Evolutionary conservation across 371 early-diverging fungal species (phyloP), one percentile per base, ranked within the genome.

Genomic region (Quaeritorhiza haematococci): DNA sequence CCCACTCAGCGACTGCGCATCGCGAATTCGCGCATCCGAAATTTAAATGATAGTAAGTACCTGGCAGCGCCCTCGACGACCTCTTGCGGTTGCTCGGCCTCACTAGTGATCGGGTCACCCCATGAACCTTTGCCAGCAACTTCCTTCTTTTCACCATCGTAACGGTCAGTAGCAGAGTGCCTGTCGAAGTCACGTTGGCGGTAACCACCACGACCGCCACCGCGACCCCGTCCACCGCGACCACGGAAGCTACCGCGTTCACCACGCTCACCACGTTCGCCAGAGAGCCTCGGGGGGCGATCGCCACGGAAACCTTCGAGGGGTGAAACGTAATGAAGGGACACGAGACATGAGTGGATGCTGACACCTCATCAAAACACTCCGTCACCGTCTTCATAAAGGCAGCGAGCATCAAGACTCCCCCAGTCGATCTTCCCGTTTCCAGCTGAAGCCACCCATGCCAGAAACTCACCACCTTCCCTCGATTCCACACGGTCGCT

Each of bases 61-160:
- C 46, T 7, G 44, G 28, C 33, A 27, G 5, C 29, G 46, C 19
- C 56, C 23, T 10, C 54, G 33, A 8, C 29, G 49, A 41, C 15
- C 32, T 44, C 59, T 10, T 15, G 35, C 4, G 42, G 27, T 3
- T 26, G 19, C 32, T 46, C 30, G 27, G 23, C 49, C 44, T 41
- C 32, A 32, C 43, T 26, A 30, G 58, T 61, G 59, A 72, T 69
- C 56, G 78, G 67, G 59, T 87, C 78, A 59, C 92, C 92, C 89
- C 90, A 89, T 35, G 69, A 38, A n/a, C 83, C 84, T 62, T 83
- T 78, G 62, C 83, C 84, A 62, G 85, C 78, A 45, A 74, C 68
- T 43, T 78, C 85, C 84, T 91, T 91, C 84, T 93, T 93, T 49
- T 88, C 84, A 61, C 80, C 77, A 68, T 89, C 90, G 66, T 78